phyloP scores from a whole-genome alignment of 306 rosid species.

The Pyrus bretschneideri region DNA sequence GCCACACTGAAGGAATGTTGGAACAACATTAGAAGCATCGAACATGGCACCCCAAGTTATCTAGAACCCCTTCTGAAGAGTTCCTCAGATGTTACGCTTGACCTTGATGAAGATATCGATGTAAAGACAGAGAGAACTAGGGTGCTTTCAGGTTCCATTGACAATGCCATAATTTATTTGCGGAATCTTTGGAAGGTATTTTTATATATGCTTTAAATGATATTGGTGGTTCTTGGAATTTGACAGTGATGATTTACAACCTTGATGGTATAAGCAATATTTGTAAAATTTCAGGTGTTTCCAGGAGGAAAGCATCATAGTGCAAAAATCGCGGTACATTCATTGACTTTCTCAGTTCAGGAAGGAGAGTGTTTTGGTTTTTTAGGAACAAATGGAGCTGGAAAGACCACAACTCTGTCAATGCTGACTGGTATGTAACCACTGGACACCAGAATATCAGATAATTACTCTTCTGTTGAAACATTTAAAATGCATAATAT shows the following conservation, averaged over 20 bases:
- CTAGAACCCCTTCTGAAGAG: slow-evolving; percentile 61
- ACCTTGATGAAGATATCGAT: slow-evolving; percentile 69
- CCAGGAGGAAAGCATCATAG: slow-evolving; percentile 48
- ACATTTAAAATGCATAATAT: background rate
- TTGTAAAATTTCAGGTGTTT: slow-evolving; percentile 56
- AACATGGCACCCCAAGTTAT: slow-evolving; percentile 31
- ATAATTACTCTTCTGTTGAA: background rate
- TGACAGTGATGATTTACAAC: slow-evolving; percentile 3
- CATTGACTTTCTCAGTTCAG: slow-evolving; percentile 87
- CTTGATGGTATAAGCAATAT: background rate
- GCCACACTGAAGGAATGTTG: slow-evolving; percentile 52
- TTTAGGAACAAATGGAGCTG: slow-evolving; percentile 98
- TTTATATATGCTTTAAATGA: slow-evolving; percentile 14
- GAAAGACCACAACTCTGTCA: slow-evolving; percentile 88
- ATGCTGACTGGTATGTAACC: slow-evolving; percentile 68
- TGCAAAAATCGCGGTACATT: slow-evolving; percentile 76
- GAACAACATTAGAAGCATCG: slow-evolving; percentile 28
- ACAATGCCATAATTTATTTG: slow-evolving; percentile 77
- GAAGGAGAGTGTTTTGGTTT: slow-evolving; percentile 97
- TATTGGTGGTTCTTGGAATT: slow-evolving; percentile 8
- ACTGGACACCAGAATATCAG: background rate
- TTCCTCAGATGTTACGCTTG: slow-evolving; percentile 37
- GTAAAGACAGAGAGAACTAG: slow-evolving; percentile 82
- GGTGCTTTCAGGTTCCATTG: slow-evolving; percentile 79
- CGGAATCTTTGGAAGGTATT: slow-evolving; percentile 80